Evolutionary conservation across 1,284 basidiomycete genomes (phyloP).

Genomic region (Papiliotrema terrestris): DNA sequence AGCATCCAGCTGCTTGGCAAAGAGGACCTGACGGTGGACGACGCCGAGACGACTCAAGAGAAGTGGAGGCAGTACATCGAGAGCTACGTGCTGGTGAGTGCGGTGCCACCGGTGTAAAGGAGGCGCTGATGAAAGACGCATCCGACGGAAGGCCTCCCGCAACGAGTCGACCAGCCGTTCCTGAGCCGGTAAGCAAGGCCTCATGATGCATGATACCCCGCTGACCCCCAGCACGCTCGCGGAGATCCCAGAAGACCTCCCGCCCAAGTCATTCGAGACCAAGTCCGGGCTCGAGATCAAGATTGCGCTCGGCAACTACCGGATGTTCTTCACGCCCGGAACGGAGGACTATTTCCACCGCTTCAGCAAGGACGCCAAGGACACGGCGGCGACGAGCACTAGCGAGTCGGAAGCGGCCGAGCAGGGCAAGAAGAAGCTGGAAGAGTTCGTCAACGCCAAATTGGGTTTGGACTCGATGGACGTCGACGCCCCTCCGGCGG

Average conservation of each 20-base stretch:
- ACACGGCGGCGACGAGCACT: neutral
- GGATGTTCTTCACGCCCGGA: slow-evolving; percentile 66
- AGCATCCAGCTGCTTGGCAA: slow-evolving; percentile 84
- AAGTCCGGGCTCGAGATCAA: slow-evolving; percentile 58
- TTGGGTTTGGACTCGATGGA: neutral
- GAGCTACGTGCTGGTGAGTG: slow-evolving; percentile 71
- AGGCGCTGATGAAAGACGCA: slow-evolving; percentile 34
- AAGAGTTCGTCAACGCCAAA: slow-evolving; percentile 1
- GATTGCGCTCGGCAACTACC: slow-evolving; percentile 64
- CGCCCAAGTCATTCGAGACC: slow-evolving; percentile 24
- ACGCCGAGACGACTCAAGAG: slow-evolving; percentile 74
- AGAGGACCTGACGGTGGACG: slow-evolving; percentile 82
- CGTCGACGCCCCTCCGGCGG: neutral
- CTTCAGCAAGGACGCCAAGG: neutral
- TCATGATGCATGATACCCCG: neutral
- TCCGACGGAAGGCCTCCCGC: slow-evolving; percentile 52
- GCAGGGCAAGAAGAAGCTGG: neutral
- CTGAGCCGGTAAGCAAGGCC: slow-evolving; percentile 60
- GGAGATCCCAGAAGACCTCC: slow-evolving; percentile 12
- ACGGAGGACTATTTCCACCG: slow-evolving; percentile 9
- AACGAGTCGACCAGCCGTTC: slow-evolving; percentile 65
- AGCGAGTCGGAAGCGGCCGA: neutral
- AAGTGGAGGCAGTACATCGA: slow-evolving; percentile 89
- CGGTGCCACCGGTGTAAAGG: neutral
- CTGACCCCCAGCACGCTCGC: slow-evolving; percentile 14